A percentile compares a stretch with the other conserved stretches of the same genome.
These are phyloP conservation scores for Deakozyma indianensis DNA, from an alignment of 805 yeast species.

Conservation along the genomic window DNA sequence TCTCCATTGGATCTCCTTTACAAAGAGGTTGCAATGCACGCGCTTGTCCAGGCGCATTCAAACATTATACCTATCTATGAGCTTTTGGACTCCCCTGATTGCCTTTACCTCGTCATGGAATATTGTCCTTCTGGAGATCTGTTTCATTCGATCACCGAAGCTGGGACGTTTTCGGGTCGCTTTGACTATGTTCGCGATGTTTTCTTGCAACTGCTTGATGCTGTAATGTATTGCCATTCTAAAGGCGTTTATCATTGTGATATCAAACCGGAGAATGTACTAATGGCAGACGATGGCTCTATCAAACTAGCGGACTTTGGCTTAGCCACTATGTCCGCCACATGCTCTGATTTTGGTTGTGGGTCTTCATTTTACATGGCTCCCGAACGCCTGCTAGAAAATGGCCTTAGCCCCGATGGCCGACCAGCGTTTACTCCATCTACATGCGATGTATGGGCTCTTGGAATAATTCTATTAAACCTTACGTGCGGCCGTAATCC, in stretches of 20 bases:
- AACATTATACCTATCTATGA: slow-evolving; percentile 60
- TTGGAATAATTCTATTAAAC: slow-evolving; percentile 69
- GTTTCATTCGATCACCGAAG: slow-evolving; percentile 65
- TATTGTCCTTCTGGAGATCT: slow-evolving; percentile 68
- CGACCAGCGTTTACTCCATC: slow-evolving; percentile 38
- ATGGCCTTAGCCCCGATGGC: slow-evolving; percentile 17
- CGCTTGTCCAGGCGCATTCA: slow-evolving; percentile 62
- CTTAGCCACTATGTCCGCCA: slow-evolving; percentile 49
- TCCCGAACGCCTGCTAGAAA: slow-evolving; percentile 46
- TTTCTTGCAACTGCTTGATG: slow-evolving; percentile 62
- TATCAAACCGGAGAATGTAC: slow-evolving; percentile 79
- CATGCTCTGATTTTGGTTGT: slow-evolving; percentile 61
- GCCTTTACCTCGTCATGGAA: slow-evolving; percentile 66
- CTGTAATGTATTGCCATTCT: slow-evolving; percentile 64
- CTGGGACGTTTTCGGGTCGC: slow-evolving; percentile 22
- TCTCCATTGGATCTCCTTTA: slow-evolving; percentile 19
- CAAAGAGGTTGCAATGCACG: slow-evolving; percentile 54
- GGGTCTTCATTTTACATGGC: slow-evolving; percentile 91
- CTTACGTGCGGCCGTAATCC: slow-evolving; percentile 77
- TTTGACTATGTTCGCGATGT: slow-evolving; percentile 33
- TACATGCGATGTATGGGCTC: slow-evolving; percentile 78
- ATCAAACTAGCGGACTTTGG: slow-evolving; percentile 72
- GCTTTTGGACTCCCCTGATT: slow-evolving; percentile 42
- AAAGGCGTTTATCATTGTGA: slow-evolving; percentile 79
- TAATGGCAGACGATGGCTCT: slow-evolving; percentile 43